Evolutionary conservation across 352 stramenopile genomes (phyloP).

Genomic region (Pythium pyrilobum): DNA sequence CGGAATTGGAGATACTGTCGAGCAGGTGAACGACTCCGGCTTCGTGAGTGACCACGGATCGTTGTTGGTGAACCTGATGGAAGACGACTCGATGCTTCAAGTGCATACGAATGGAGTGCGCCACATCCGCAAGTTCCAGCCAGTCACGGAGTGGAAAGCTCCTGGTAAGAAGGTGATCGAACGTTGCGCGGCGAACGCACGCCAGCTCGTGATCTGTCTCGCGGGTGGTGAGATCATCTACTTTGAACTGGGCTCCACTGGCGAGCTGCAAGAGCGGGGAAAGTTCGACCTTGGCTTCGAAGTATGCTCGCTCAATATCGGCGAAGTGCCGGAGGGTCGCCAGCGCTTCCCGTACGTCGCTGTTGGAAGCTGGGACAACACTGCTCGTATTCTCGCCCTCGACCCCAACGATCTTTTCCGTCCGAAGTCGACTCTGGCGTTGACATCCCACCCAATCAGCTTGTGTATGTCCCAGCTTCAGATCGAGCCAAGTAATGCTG

Average conservation of each 20-base stretch:
- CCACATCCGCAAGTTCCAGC: constrained; percentile 91
- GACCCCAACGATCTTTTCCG: constrained; percentile 89
- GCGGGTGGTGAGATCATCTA: constrained; percentile 96
- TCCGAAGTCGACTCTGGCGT: constrained; percentile 75
- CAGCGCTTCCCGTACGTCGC: constrained; percentile 95
- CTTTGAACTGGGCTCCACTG: constrained; percentile 95
- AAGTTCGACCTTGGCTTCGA: constrained; percentile 95
- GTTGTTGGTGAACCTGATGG: constrained; percentile 92
- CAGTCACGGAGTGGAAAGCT: constrained; percentile 96
- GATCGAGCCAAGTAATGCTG: constrained; percentile 53
- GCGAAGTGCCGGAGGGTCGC: constrained; percentile 90
- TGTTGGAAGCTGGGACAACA: constrained; percentile 92
- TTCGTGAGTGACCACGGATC: constrained; percentile 95
- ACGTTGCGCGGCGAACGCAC: constrained; percentile 93
- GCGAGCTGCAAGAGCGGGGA: constrained; percentile 92
- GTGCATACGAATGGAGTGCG: constrained; percentile 95
- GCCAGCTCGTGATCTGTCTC: constrained; percentile 96
- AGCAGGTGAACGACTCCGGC: constrained; percentile 95
- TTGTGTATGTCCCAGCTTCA: constrained; percentile 77
- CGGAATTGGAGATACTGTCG: constrained; percentile 95
- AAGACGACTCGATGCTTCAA: constrained; percentile 95
- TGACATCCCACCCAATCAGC: constrained; percentile 81
- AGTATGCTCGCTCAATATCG: constrained; percentile 97
- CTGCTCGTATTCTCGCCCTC: constrained; percentile 92
- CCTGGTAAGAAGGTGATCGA: constrained; percentile 98